These are phyloP conservation scores for Syncephalastrum racemosum DNA, from an alignment of 371 early-diverging fungal species.

Conservation along the genomic window DNA sequence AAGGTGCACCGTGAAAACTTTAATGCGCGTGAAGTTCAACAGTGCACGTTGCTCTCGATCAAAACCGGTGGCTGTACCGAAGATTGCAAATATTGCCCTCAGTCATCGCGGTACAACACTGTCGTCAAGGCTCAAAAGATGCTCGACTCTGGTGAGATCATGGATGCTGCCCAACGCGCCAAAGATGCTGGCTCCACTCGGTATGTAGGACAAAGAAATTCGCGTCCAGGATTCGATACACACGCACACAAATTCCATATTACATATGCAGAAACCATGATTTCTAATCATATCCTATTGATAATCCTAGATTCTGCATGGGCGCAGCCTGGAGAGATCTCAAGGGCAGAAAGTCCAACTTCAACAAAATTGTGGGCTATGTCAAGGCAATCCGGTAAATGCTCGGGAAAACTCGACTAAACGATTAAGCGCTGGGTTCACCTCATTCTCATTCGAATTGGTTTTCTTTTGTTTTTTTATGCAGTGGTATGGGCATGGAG, in stretches of 20 bases:
- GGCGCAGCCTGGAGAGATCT: conserved; percentile 90
- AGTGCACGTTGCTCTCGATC: conserved; percentile 80
- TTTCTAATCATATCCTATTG: conserved; percentile 10
- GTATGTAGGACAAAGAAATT: conserved; percentile 17
- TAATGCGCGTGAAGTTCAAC: conserved; percentile 77
- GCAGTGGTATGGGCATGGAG: conserved; percentile 87
- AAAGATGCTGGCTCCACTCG: conserved; percentile 81
- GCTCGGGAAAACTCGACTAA: background rate
- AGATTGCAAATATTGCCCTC: conserved; percentile 87
- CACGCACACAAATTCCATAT: background rate
- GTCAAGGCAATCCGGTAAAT: conserved; percentile 80
- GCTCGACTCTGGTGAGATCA: conserved; percentile 69
- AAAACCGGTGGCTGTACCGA: conserved; percentile 91
- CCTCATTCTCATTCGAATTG: background rate
- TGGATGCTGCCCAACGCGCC: conserved; percentile 77
- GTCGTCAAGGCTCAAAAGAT: conserved; percentile 74
- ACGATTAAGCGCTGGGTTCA: background rate
- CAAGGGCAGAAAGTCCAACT: conserved; percentile 82
- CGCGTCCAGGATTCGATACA: background rate
- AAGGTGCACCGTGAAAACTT: conserved; percentile 76
- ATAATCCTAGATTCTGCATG: conserved; percentile 66
- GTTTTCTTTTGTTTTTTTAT: conserved; percentile 1
- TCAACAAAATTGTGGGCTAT: conserved; percentile 75
- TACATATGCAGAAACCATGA: background rate
- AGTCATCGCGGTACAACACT: conserved; percentile 79